Evolutionary conservation across 2,329 filamentous ascomycete genomes (phyloP).

Genomic region (Hypoxylon sp.): DNA sequence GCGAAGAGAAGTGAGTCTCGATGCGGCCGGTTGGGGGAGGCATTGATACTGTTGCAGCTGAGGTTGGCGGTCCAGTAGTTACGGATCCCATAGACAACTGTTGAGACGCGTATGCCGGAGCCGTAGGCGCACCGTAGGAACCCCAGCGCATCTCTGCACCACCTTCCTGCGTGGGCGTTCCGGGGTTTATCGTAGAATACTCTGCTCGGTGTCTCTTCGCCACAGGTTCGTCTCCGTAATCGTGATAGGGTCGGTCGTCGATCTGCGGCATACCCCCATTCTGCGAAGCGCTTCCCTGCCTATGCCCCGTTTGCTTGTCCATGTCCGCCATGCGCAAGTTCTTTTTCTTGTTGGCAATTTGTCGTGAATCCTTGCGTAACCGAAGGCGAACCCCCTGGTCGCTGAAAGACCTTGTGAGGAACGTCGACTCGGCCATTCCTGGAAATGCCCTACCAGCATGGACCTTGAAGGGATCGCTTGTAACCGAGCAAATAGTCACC

Average conservation of each 20-base stretch:
- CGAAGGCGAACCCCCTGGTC: conserved; percentile 89
- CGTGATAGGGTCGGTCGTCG: conserved; percentile 49
- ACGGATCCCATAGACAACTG: conserved; percentile 48
- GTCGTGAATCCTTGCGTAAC: conserved; percentile 84
- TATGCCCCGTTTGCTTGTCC: conserved; percentile 43
- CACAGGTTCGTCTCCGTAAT: conserved; percentile 48
- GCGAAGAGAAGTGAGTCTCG: conserved; percentile 51
- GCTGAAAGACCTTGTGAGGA: conserved; percentile 84
- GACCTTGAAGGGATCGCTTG: conserved; percentile 74
- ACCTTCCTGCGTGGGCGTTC: conserved; percentile 48
- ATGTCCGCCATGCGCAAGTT: conserved; percentile 53
- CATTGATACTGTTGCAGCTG: conserved; percentile 51
- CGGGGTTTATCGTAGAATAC: conserved; percentile 46
- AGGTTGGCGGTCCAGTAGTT: conserved; percentile 48
- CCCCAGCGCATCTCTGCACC: conserved; percentile 51
- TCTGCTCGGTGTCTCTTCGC: conserved; percentile 49
- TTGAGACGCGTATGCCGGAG: conserved; percentile 45
- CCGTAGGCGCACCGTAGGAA: conserved; percentile 44
- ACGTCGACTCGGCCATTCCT: conserved; percentile 85
- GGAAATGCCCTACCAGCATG: conserved; percentile 78
- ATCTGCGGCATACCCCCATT: conserved; percentile 49
- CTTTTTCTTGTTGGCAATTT: conserved; percentile 65
- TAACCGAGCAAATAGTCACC: conserved; percentile 53
- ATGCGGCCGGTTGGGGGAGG: conserved; percentile 51
- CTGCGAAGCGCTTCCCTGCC: conserved; percentile 41